These are phyloP conservation scores for Rhodomyrtus psidioides DNA, from an alignment of 441 rosid species.

Conservation along the genomic window DNA sequence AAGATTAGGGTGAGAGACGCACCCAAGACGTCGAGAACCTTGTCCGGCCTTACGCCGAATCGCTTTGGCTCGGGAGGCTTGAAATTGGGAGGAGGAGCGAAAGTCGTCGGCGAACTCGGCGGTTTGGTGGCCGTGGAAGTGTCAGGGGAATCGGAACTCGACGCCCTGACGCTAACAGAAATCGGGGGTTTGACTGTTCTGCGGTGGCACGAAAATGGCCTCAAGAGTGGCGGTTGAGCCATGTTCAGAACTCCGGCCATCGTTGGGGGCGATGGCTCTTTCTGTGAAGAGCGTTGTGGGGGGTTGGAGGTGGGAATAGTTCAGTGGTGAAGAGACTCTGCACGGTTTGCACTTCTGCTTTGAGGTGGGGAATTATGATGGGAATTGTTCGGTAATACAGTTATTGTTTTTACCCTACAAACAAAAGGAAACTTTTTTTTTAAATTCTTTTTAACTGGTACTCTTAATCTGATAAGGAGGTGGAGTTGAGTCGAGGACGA, in stretches of 20 bases:
- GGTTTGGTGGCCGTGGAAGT: slow-evolving; percentile 22
- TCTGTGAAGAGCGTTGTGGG: neutral
- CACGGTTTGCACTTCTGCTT: neutral
- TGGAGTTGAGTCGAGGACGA: neutral
- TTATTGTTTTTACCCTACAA: neutral
- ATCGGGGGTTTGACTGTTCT: slow-evolving; percentile 11
- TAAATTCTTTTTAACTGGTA: neutral
- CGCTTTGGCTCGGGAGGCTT: slow-evolving; percentile 69
- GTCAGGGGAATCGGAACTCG: slow-evolving; percentile 7
- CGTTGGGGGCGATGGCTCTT: neutral
- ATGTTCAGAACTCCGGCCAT: slow-evolving; percentile 57
- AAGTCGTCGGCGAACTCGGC: slow-evolving; percentile 1
- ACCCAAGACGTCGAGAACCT: slow-evolving; percentile 44
- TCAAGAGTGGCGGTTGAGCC: slow-evolving; percentile 25
- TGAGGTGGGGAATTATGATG: neutral
- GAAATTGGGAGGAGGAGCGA: slow-evolving; percentile 70
- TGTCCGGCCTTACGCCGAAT: slow-evolving; percentile 53
- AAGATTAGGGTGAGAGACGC: slow-evolving; percentile 68
- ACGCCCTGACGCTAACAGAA: slow-evolving; percentile 33
- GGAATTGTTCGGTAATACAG: neutral
- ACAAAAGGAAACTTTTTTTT: neutral
- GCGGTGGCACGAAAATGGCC: slow-evolving; percentile 15
- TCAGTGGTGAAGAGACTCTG: neutral
- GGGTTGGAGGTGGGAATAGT: neutral
- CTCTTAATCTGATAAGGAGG: neutral